Conservation (phyloP, 208 protist species). For the Hexamita inflata region DNA sequence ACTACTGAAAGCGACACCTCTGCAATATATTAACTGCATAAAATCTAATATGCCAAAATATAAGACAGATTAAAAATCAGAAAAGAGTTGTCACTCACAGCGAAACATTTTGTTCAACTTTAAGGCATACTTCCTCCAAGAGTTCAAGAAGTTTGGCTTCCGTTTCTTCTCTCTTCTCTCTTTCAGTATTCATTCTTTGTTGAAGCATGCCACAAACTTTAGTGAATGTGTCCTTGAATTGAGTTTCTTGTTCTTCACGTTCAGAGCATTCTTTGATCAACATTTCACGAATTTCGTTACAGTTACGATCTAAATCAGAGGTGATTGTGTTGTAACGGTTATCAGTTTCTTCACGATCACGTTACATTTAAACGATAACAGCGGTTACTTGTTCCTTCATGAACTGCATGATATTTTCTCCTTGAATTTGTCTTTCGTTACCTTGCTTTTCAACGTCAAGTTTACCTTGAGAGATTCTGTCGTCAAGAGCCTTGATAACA, state of each 20-base stretch:
- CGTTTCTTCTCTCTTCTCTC: neutral
- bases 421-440: neutral
- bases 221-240: neutral
- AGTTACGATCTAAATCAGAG: neutral
- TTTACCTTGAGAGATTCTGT: neutral
- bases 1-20: too few species aligned
- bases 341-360: neutral
- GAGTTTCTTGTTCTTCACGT: neutral
- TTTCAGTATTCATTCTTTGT: neutral
- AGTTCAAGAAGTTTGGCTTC: neutral
- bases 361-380: neutral
- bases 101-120: neutral
- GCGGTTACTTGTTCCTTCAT: neutral
- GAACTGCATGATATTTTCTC: neutral
- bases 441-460: neutral
- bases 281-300: neutral
- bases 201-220: neutral
- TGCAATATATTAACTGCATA: too few species aligned
- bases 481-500: neutral
- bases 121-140: neutral
- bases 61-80: too few species aligned
- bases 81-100: too few species aligned
- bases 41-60: too few species aligned
- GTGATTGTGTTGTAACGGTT: neutral
- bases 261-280: neutral